Evolutionary conservation across 1,139 yeast genomes (phyloP).

Genomic region (Pichia sp.): DNA sequence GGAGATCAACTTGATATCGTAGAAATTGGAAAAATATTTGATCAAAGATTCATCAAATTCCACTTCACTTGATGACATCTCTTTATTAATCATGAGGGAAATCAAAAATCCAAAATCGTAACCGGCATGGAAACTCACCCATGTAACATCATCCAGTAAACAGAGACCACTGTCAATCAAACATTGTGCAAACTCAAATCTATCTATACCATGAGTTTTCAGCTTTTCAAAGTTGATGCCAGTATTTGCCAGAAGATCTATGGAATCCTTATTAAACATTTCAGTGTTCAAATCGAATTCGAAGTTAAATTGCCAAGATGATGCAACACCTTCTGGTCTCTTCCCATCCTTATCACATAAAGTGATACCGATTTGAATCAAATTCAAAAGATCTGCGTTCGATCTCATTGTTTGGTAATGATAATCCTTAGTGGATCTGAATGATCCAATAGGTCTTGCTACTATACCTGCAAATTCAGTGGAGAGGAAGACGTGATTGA

Average conservation of each 20-base stretch:
- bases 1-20: constrained; percentile 77
- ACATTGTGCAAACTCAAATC: constrained; percentile 74
- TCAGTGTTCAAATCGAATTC: constrained; percentile 67
- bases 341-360: constrained; percentile 72
- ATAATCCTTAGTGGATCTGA: constrained; percentile 83
- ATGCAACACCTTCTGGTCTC: constrained; percentile 59
- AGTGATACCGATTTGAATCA: constrained; percentile 85
- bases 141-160: constrained; percentile 62
- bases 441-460: constrained; percentile 95
- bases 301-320: constrained; percentile 97
- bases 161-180: constrained; percentile 83
- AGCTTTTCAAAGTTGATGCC: constrained; percentile 80
- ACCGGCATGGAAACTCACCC: constrained; percentile 94
- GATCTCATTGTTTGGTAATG: constrained; percentile 93
- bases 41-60: constrained; percentile 71
- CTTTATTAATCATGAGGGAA: constrained; percentile 65
- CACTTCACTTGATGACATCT: constrained; percentile 74
- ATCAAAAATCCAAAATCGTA: constrained; percentile 90
- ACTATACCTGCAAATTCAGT: constrained; percentile 96
- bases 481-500: constrained; percentile 68
- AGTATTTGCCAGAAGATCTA: constrained; percentile 67
- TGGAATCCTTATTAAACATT: constrained; percentile 77
- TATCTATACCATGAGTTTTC: constrained; percentile 72
- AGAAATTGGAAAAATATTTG: constrained; percentile 73
- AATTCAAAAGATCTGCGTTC: constrained; percentile 78